Percentiles rank a stretch among this genome's conserved stretches.
These are phyloP conservation scores for Mucuna pruriens DNA, from an alignment of 306 rosid genomes.

Conservation along the genomic window DNA sequence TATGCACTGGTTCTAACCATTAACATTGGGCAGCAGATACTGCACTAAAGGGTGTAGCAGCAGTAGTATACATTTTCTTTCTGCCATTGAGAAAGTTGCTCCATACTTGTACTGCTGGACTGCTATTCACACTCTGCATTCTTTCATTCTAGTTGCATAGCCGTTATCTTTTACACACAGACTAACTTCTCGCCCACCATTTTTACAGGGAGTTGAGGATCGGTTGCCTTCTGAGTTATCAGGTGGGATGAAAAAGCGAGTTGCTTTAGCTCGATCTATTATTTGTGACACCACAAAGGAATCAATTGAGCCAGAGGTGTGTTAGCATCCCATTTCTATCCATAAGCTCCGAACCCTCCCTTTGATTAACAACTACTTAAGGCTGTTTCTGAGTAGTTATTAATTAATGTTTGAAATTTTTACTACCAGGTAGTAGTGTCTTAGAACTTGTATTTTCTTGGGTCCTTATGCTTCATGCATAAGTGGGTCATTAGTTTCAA, in stretches of 20 bases:
- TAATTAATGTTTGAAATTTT: background rate
- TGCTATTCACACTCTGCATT: background rate
- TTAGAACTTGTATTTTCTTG: slow-evolving; percentile 23
- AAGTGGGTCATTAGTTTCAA: background rate
- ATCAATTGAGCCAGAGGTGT: slow-evolving; percentile 92
- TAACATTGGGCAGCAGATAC: slow-evolving; percentile 1
- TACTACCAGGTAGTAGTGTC: background rate
- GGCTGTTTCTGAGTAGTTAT: slow-evolving; percentile 7
- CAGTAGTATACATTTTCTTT: background rate
- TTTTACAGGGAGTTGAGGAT: slow-evolving; percentile 84
- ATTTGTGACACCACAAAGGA: slow-evolving; percentile 75
- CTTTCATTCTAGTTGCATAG: background rate
- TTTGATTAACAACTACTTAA: slow-evolving; percentile 13
- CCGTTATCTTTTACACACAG: background rate
- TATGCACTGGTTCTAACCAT: slow-evolving; percentile 44
- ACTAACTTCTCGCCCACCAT: slow-evolving; percentile 7
- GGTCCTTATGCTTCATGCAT: background rate
- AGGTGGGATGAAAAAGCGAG: slow-evolving; percentile 99
- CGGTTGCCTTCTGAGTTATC: slow-evolving; percentile 95
- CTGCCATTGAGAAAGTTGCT: background rate
- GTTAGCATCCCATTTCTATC: slow-evolving; percentile 29
- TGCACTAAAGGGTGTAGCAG: slow-evolving; percentile 13
- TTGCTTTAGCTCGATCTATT: slow-evolving; percentile 96
- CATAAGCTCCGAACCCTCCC: slow-evolving; percentile 1
- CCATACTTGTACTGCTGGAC: slow-evolving; percentile 4